Conservation (phyloP, 192 early-diverging fungal species). For the Entomortierella parvispora region DNA sequence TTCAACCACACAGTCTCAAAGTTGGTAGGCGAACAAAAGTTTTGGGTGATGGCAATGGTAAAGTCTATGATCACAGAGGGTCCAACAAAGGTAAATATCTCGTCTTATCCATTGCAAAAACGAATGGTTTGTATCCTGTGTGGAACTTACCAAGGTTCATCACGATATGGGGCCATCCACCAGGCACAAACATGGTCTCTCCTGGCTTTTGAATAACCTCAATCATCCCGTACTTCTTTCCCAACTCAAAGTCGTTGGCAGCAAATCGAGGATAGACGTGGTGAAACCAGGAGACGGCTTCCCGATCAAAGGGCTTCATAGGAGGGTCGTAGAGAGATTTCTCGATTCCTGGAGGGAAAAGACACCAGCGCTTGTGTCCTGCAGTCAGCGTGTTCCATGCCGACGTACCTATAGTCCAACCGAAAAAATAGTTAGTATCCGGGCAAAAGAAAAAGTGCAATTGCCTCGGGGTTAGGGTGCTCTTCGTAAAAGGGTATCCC, state of each 20-base stretch:
- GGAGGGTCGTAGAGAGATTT: slow-evolving; percentile 67
- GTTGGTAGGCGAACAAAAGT: slow-evolving; percentile 75
- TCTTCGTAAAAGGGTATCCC: no score
- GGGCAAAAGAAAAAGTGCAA: not conserved
- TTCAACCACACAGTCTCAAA: slow-evolving; percentile 75
- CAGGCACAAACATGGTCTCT: slow-evolving; percentile 85
- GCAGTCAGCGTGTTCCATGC: slow-evolving; percentile 82
- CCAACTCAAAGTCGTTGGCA: slow-evolving; percentile 58
- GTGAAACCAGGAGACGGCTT: slow-evolving; percentile 81
- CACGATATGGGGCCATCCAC: slow-evolving; percentile 84
- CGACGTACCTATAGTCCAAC: slow-evolving; percentile 63
- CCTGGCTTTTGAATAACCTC: slow-evolving; percentile 77
- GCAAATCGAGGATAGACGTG: slow-evolving; percentile 65
- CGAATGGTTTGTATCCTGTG: no score
- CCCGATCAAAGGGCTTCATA: slow-evolving; percentile 69
- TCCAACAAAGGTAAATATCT: slow-evolving; percentile 17
- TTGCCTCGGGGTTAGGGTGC: no score
- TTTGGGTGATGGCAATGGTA: slow-evolving; percentile 84
- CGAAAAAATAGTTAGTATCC: not conserved
- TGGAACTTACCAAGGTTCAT: slow-evolving; percentile 73
- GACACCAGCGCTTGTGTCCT: slow-evolving; percentile 81
- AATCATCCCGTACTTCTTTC: slow-evolving; percentile 72
- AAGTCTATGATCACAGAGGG: slow-evolving; percentile 59
- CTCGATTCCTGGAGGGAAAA: slow-evolving; percentile 78
- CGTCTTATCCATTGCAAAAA: no score